These are phyloP conservation scores for Brassica balearica DNA, from an alignment of 441 rosid genomes.

Conservation along the genomic window DNA sequence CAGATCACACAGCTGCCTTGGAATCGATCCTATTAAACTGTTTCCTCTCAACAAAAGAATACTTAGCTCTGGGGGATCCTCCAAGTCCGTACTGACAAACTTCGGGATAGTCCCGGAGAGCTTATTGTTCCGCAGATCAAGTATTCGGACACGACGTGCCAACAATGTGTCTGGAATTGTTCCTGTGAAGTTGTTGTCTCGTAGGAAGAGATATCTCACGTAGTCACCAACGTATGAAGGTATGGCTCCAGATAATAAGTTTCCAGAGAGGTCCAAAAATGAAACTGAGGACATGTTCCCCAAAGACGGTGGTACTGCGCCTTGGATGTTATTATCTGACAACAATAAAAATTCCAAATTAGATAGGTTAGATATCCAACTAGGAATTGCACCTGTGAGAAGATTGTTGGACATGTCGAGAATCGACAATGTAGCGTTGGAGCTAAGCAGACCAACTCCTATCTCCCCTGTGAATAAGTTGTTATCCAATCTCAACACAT, in stretches of 20 bases:
- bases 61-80: neutral
- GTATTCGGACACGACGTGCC: neutral
- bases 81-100: neutral
- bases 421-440: accelerated
- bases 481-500: slow-evolving; percentile 16
- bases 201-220: slow-evolving; percentile 7
- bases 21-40: slow-evolving; percentile 28
- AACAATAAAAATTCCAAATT: neutral
- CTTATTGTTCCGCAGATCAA: slow-evolving; percentile 34
- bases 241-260: slow-evolving; percentile 25
- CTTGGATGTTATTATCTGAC: slow-evolving; percentile 30
- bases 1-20: slow-evolving; percentile 28
- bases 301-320: neutral
- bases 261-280: slow-evolving; percentile 27
- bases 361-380: slow-evolving; percentile 26
- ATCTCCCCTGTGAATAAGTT: slow-evolving; percentile 38
- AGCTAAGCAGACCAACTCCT: neutral
- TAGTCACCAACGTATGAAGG: neutral
- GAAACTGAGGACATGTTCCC: neutral
- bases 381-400: slow-evolving; percentile 29
- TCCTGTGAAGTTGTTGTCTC: slow-evolving; percentile 24
- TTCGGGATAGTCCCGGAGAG: slow-evolving; percentile 24
- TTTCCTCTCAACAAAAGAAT: slow-evolving; percentile 33
- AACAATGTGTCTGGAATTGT: neutral
- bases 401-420: slow-evolving; percentile 31